phyloP scores from a whole-genome alignment of 371 early-diverging fungal species.

The Circinella umbellata region DNA sequence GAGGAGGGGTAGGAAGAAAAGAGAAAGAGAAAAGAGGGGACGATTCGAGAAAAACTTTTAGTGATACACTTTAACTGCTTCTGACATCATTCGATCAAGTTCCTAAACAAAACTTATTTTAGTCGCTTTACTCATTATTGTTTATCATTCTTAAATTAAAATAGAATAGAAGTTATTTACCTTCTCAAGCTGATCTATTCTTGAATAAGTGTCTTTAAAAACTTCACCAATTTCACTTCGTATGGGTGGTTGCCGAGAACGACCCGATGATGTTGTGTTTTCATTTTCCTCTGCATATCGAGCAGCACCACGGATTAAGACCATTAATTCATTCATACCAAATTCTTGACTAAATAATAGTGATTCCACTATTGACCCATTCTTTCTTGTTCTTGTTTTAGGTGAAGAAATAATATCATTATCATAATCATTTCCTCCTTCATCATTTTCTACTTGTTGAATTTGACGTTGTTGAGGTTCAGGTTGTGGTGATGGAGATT shows the following conservation, averaged over 20 bases:
- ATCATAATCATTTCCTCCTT: background rate
- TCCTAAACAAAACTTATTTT: background rate
- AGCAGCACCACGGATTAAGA: constrained; percentile 50
- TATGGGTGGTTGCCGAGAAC: constrained; percentile 17
- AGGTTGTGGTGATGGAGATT: background rate
- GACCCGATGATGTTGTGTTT: background rate
- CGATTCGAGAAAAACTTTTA: background rate
- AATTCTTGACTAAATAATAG: constrained; percentile 52
- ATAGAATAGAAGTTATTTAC: constrained; percentile 20
- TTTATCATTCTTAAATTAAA: background rate
- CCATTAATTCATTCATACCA: constrained; percentile 58
- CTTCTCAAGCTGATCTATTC: constrained; percentile 53
- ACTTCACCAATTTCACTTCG: constrained; percentile 45
- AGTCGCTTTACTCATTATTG: background rate
- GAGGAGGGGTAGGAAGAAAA: no score
- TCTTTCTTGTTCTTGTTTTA: background rate
- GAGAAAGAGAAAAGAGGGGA: background rate
- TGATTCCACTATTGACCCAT: constrained; percentile 31
- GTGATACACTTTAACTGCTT: constrained; percentile 10
- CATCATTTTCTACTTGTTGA: background rate
- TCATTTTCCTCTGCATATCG: constrained; percentile 30
- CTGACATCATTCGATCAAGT: constrained; percentile 14
- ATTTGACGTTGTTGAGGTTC: background rate
- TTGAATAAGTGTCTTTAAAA: constrained; percentile 40
- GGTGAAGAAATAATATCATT: background rate